phyloP scores from a whole-genome alignment of 2,329 filamentous ascomycete genomes.

The Hymenoscyphus fructigenus region DNA sequence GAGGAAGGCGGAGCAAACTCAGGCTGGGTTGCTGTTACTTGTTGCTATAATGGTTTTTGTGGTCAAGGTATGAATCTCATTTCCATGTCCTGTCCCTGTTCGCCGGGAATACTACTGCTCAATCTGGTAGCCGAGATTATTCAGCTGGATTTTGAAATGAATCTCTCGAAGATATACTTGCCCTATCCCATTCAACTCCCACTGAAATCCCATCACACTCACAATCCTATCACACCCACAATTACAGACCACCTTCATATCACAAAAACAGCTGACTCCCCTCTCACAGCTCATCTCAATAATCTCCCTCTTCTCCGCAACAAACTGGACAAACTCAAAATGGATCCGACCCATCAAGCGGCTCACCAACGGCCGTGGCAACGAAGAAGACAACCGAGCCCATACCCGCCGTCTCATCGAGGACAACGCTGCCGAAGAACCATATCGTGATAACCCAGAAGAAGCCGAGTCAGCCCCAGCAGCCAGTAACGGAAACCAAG shows the following conservation, averaged over 20 bases:
- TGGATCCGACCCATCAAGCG: constrained; percentile 24
- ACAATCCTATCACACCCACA: neutral
- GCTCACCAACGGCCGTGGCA: constrained; percentile 14
- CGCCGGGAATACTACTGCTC: neutral
- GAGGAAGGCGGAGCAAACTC: constrained; percentile 53
- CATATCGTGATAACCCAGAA: constrained; percentile 29
- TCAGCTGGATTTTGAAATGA: no score
- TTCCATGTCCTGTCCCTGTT: neutral
- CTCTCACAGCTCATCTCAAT: constrained; percentile 25
- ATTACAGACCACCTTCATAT: no score
- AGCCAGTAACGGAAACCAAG: constrained; percentile 13
- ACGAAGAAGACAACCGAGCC: constrained; percentile 27
- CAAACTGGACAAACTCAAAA: constrained; percentile 25
- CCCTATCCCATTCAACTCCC: neutral
- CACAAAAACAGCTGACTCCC: neutral
- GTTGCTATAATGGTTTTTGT: constrained; percentile 53
- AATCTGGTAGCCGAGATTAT: no score
- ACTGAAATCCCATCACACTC: neutral
- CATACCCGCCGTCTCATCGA: constrained; percentile 30
- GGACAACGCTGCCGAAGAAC: constrained; percentile 21
- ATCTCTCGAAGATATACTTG: no score
- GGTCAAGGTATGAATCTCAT: constrained; percentile 50
- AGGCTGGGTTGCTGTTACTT: constrained; percentile 54
- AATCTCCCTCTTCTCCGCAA: constrained; percentile 30
- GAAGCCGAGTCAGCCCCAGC: neutral